Base-by-base conservation (phyloP, 148 eudicot genomes). In the Drosera capensis region DNA sequence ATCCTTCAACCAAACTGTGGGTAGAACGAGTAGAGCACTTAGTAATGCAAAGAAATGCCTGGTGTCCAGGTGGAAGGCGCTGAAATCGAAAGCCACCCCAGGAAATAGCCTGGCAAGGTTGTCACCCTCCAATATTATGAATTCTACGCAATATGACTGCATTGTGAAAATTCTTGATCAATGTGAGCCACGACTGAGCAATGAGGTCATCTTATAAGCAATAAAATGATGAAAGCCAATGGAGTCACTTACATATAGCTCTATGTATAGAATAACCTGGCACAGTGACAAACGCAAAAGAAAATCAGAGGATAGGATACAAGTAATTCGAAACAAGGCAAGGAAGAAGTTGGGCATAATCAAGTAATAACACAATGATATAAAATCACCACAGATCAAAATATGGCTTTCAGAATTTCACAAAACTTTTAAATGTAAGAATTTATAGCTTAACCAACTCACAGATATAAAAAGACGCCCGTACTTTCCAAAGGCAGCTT, bases 111-210 rank as follows among this genome's bases (percentile, higher is more conserved):
- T 60, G 45, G 77, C 64, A 25, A 88, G 83, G 69, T 83, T 80
- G 45, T 88, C 92, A 5, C 86, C 97, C 63, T 88, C 97, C 56
- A 88, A 59, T 19, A 69, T 88, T 56, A 88, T 72, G 61, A 88
- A 88, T 42, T 88, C 97, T 52, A 83, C 94, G 73, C 97, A 83
- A 46, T 70, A 77, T 22, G 94, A 68, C 97, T 88, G 86, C 76
- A 49, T 1, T 6, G 14, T 24, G 29, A 48, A 20, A 22, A 25
- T 16, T 25, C n/a, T 8, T 5, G 14, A 41, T 9, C 3, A 41
- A 19, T 41, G 45, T n/a, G n/a, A n/a, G n/a, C n/a, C n/a, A n/a
- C n/a, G n/a, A 18, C 7, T 28, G 19, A 24, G 31, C 30, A 29
- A 0, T 26, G 19, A 19, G 13, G 25, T 29, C 14, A 9, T 35